These are phyloP conservation scores for Cerioporus squamosus DNA, from an alignment of 1,284 basidiomycete species.

Conservation along the genomic window DNA sequence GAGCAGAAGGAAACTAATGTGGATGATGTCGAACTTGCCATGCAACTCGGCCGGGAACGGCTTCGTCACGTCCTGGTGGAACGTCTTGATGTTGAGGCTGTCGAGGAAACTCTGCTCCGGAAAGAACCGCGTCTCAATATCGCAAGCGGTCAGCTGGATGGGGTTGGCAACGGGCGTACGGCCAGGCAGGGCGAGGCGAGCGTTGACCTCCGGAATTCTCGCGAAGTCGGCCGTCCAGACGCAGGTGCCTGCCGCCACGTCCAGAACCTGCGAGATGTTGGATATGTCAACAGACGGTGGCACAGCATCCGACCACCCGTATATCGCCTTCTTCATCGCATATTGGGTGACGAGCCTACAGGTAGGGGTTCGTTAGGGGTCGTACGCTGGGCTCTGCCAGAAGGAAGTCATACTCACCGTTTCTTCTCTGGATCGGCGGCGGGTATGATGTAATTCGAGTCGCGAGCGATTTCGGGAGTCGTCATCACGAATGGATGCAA, in stretches of 20 bases:
- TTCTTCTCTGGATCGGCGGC: conserved; percentile 2
- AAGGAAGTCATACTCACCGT: neutral
- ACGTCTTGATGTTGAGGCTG: conserved; percentile 2
- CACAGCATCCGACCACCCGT: conserved; percentile 9
- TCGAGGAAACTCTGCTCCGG: conserved; percentile 1
- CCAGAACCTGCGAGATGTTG: conserved; percentile 1
- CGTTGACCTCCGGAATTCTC: neutral
- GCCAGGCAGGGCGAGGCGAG: conserved; percentile 13
- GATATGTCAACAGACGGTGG: conserved; percentile 2
- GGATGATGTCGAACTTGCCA: conserved; percentile 12
- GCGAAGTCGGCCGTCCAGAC: conserved; percentile 16
- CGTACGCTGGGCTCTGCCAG: neutral
- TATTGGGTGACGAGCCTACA: conserved; percentile 5
- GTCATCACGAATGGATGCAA: no score
- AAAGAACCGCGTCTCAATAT: conserved; percentile 10
- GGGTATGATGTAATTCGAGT: conserved; percentile 1
- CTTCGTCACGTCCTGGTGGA: conserved; percentile 14
- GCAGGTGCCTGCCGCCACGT: conserved; percentile 15
- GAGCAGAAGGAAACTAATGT: conserved; percentile 8
- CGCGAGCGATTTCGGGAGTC: neutral
- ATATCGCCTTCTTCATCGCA: conserved; percentile 3
- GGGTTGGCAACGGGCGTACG: neutral
- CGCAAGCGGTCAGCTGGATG: conserved; percentile 5
- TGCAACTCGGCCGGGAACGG: conserved; percentile 10
- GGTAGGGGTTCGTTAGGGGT: no score